Evolutionary conservation across 108 stramenopile genomes (phyloP).

Genomic region (Stephanodiscus triporus): DNA sequence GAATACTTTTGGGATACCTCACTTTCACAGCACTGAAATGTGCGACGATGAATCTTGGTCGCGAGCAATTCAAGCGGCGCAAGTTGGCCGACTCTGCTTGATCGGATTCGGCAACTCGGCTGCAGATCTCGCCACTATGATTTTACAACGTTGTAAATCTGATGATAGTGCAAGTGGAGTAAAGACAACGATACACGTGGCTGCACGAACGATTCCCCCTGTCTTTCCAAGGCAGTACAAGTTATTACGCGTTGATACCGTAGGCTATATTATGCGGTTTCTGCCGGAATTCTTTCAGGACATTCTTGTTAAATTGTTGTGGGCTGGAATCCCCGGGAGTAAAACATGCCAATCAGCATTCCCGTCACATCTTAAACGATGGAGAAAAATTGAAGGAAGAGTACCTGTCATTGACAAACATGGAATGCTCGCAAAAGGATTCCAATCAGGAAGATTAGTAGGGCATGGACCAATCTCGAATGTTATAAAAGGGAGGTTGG

Average conservation of each 20-base stretch:
- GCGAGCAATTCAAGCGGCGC: constrained; percentile 35
- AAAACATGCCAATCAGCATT: constrained; percentile 45
- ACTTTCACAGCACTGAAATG: constrained; percentile 45
- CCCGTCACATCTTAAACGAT: constrained; percentile 46
- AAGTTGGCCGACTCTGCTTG: constrained; percentile 39
- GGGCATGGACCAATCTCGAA: constrained; percentile 53
- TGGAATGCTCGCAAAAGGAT: constrained; percentile 46
- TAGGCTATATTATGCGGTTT: constrained; percentile 41
- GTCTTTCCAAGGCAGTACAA: constrained; percentile 49
- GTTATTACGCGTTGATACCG: constrained; percentile 51
- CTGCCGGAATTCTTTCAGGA: constrained; percentile 48
- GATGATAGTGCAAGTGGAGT: background rate
- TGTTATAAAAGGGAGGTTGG: constrained; percentile 16
- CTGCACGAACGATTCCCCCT: constrained; percentile 55
- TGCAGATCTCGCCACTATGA: constrained; percentile 41
- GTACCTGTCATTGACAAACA: constrained; percentile 61
- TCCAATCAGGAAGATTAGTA: constrained; percentile 45
- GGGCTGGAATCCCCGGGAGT: constrained; percentile 41
- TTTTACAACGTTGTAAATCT: constrained; percentile 36
- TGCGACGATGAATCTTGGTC: constrained; percentile 24
- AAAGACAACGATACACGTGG: constrained; percentile 49
- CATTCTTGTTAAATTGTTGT: constrained; percentile 33
- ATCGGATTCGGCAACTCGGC: constrained; percentile 60
- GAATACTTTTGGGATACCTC: constrained; percentile 17
- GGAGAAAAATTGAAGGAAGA: constrained; percentile 44